phyloP scores from a whole-genome alignment of 176 grass and related monocot species.

The Lolium rigidum region DNA sequence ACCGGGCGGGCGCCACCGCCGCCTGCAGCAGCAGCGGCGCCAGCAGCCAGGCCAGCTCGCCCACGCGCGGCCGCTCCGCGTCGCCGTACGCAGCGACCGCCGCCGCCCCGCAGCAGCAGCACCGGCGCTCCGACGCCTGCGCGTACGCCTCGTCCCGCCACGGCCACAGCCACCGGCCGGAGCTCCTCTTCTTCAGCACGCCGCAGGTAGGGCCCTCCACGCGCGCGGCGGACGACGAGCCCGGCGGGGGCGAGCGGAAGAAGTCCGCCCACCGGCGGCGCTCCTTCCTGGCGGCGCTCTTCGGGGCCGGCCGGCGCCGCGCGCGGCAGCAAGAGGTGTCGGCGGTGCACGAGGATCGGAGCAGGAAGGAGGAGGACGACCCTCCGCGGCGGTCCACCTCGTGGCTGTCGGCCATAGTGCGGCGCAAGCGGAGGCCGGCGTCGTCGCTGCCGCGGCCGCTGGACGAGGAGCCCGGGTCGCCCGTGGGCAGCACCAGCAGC shows the following conservation, averaged over 20 bases:
- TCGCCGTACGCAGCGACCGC: slow-evolving; percentile 47
- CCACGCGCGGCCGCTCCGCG: slow-evolving; percentile 35
- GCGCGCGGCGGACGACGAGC: slow-evolving; percentile 8
- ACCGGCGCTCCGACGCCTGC: slow-evolving; percentile 60
- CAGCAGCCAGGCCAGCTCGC: slow-evolving; percentile 24
- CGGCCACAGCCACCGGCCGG: slow-evolving; percentile 23
- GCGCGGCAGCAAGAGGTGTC: not conserved
- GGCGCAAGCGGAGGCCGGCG: slow-evolving; percentile 40
- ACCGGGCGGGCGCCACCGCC: not conserved
- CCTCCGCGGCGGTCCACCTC: slow-evolving; percentile 47
- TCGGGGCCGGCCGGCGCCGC: slow-evolving; percentile 45
- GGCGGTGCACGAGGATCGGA: not conserved
- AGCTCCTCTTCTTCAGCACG: slow-evolving; percentile 68
- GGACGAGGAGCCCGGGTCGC: slow-evolving; percentile 58
- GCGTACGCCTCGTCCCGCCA: slow-evolving; percentile 18
- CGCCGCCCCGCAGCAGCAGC: not conserved
- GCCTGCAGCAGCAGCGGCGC: not conserved
- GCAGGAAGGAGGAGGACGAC: not conserved
- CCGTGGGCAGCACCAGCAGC: slow-evolving; percentile 15
- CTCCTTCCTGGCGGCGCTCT: slow-evolving; percentile 46
- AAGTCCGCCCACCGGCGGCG: not conserved
- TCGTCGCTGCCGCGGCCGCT: slow-evolving; percentile 1
- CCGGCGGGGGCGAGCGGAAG: not conserved
- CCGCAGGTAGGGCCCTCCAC: slow-evolving; percentile 59
- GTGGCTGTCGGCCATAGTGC: slow-evolving; percentile 53